Conservation (phyloP, 805 yeast genomes). For the Candida corydali region DNA sequence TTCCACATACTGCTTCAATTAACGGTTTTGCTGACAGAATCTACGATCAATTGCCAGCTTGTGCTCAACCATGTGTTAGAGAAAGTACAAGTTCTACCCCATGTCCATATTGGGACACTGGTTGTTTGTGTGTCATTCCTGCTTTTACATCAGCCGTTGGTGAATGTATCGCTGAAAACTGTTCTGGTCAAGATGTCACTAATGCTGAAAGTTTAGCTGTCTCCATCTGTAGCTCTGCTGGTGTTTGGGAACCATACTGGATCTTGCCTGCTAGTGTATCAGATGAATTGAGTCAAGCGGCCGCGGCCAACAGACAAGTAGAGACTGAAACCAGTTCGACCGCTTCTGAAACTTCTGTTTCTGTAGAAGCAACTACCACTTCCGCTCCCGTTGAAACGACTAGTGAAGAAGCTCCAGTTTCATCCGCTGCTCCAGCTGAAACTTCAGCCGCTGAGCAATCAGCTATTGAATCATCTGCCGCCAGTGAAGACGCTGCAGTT, state of each 20-base stretch:
- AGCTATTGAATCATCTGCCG: slow-evolving; percentile 1
- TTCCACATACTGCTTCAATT: slow-evolving; percentile 36
- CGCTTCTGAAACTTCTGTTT: background rate
- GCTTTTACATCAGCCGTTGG: slow-evolving; percentile 30
- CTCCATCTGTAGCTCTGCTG: slow-evolving; percentile 31
- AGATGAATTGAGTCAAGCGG: slow-evolving; percentile 22
- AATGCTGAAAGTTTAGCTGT: slow-evolving; percentile 27
- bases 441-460: slow-evolving; percentile 1
- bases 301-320: slow-evolving; percentile 20
- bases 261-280: slow-evolving; percentile 19
- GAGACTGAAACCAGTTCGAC: slow-evolving; percentile 1
- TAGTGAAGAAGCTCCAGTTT: slow-evolving; percentile 17
- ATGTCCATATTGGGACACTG: slow-evolving; percentile 46
- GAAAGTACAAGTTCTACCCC: slow-evolving; percentile 32
- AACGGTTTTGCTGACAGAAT: slow-evolving; percentile 41
- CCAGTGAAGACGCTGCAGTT: slow-evolving; percentile 63
- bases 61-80: slow-evolving; percentile 33
- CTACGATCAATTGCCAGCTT: slow-evolving; percentile 28
- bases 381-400: slow-evolving; percentile 12
- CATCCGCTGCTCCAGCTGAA: slow-evolving; percentile 1
- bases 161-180: slow-evolving; percentile 34
- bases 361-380: slow-evolving; percentile 1
- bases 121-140: slow-evolving; percentile 42
- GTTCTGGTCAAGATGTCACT: slow-evolving; percentile 29
- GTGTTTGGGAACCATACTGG: slow-evolving; percentile 32